Evolutionary conservation across 495 filamentous ascomycete species (phyloP).

Genomic region (Talaromyces adpressus): DNA sequence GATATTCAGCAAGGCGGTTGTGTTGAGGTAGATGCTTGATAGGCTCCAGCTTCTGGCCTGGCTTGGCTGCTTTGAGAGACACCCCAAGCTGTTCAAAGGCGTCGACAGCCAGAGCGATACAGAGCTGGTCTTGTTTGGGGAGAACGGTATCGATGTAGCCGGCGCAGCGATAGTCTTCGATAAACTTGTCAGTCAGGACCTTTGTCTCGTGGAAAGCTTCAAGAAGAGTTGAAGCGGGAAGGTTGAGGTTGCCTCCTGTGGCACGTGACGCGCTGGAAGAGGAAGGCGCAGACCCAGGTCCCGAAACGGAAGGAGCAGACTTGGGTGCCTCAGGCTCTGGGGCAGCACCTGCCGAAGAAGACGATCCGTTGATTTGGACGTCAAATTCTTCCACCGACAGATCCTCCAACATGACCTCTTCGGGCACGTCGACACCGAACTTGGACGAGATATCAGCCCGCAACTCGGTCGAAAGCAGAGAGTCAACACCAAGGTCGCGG

Average conservation of each 20-base stretch:
- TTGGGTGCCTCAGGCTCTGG: not conserved
- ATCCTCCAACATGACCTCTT: not conserved
- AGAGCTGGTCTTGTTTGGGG: slow-evolving; percentile 16
- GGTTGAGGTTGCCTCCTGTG: not conserved
- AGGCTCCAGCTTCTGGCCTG: slow-evolving; percentile 20
- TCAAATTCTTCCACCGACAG: not conserved
- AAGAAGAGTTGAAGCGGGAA: slow-evolving; percentile 6
- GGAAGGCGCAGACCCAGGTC: not conserved
- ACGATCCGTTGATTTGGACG: slow-evolving; percentile 5
- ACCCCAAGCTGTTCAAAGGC: slow-evolving; percentile 29
- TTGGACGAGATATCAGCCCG: not conserved
- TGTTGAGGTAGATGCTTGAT: slow-evolving; percentile 20
- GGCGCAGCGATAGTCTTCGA: slow-evolving; percentile 16
- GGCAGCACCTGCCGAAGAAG: slow-evolving; percentile 4
- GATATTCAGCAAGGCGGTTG: slow-evolving; percentile 13
- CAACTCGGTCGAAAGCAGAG: slow-evolving; percentile 41
- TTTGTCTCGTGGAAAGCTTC: slow-evolving; percentile 16
- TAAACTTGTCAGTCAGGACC: slow-evolving; percentile 19
- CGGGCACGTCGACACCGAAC: not conserved
- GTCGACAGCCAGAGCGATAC: slow-evolving; percentile 21
- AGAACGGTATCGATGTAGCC: slow-evolving; percentile 16
- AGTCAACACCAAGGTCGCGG: slow-evolving; percentile 43
- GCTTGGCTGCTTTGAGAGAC: slow-evolving; percentile 14
- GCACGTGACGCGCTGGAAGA: not conserved
- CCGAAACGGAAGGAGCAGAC: not conserved